Base-by-base conservation (phyloP, 2,329 filamentous ascomycete genomes). In the Fusarium decemcellulare region DNA sequence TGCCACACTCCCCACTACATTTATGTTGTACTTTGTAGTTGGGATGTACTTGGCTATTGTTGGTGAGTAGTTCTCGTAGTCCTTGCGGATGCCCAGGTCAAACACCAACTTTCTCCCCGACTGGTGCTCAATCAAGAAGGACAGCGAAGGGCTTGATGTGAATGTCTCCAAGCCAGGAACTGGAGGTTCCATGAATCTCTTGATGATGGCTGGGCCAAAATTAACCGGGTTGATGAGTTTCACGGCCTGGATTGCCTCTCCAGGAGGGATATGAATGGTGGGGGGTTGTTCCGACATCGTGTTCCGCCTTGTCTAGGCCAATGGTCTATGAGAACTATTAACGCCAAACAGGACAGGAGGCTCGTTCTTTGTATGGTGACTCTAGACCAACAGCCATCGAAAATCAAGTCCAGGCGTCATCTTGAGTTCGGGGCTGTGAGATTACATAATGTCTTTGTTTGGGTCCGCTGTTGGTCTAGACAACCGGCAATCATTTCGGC, bases 221-320 rank as follows among this genome's bases (percentile, higher is more conserved):
- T 81, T 80, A 23, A 80, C 78, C 0, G 80, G 74, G 47, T 80
- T 81, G 30, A 82, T 81, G 40, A 82, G 68, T 59, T 71, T 78
- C 23, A 79, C 76, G 2, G 61, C 73, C n/a, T 54, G 16, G 2
- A 68, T 27, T 2, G 43, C 53, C 16, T 65, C 43, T 16, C 70
- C 70, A 1, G 8, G 36, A 7, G 67, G 70, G 16, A 71, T 60
- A 10, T 47, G 40, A 12, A 68, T 50, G 32, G n/a, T 15, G 3
- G 47, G 47, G 3, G 30, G 47, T 8, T 4, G 29, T 50, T 36
- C n/a, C 47, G 47, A 50, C 47, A 50, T 50, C 30, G 46, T n/a
- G 46, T 36, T 16, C 18, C 18, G 18, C 3, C 18, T 23, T 23
- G 18, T 23, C 18, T 23, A 4, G 18, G 18, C 18, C 2, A 23